These are phyloP conservation scores for Phytophthora nicotianae DNA, from an alignment of 352 stramenopile species.

Conservation along the genomic window DNA sequence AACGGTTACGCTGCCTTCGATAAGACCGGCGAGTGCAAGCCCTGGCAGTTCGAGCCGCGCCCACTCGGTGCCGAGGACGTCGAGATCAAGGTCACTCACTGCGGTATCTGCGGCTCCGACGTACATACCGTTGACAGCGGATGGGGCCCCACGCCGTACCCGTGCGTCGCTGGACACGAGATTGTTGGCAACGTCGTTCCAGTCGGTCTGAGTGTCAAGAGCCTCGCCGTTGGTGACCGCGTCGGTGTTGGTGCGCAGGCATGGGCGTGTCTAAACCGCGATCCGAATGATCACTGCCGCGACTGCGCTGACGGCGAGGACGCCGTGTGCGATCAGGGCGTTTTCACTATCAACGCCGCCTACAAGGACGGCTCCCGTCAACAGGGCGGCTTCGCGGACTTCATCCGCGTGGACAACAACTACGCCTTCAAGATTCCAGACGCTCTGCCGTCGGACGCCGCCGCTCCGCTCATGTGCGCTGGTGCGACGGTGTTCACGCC, in stretches of 20 bases:
- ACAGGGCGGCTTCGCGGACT: slow-evolving; percentile 25
- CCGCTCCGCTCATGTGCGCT: slow-evolving; percentile 12
- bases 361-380: slow-evolving; percentile 42
- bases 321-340: slow-evolving; percentile 52
- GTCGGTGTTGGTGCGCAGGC: slow-evolving; percentile 35
- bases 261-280: slow-evolving; percentile 60
- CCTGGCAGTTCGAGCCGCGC: slow-evolving; percentile 38
- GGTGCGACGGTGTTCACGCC: slow-evolving; percentile 22
- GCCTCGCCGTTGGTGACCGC: slow-evolving; percentile 72
- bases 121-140: slow-evolving; percentile 49
- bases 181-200: slow-evolving; percentile 24
- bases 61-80: slow-evolving; percentile 43
- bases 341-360: slow-evolving; percentile 48
- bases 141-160: slow-evolving; percentile 46
- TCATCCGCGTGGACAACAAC: slow-evolving; percentile 32
- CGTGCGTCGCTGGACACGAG: slow-evolving; percentile 44
- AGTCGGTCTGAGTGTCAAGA: slow-evolving; percentile 44
- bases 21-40: slow-evolving; percentile 13
- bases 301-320: slow-evolving; percentile 59
- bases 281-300: slow-evolving; percentile 59
- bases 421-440: slow-evolving; percentile 28
- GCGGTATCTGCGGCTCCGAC: slow-evolving; percentile 32
- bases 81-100: slow-evolving; percentile 53
- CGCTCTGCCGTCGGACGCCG: slow-evolving; percentile 8
- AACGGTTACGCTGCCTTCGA: slow-evolving; percentile 2